Base-by-base conservation (phyloP, 2,329 filamentous ascomycete species). In the Leptosphaerulina australis region DNA sequence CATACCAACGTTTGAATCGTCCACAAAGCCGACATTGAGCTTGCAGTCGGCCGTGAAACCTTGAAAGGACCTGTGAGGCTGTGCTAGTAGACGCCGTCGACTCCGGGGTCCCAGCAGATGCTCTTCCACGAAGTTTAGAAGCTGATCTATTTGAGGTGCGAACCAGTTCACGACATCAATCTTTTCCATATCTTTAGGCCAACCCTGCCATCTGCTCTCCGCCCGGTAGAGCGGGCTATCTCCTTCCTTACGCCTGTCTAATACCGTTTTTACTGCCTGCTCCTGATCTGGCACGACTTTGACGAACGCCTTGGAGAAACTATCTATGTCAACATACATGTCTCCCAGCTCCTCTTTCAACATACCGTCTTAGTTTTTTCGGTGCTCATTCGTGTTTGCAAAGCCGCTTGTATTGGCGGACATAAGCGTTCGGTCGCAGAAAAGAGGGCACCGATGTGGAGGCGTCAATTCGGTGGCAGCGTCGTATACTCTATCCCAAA, bases 221-320 rank as follows among this genome's bases (percentile, higher is more conserved):
- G 56, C 51, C 25, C 25, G 31, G 38, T 44, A 63, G 45, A 65
- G 53, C 29, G 56, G 56, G 39, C 49, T 59, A 39, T 60, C 48
- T 43, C 56, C 60, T 54, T 54, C 55, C 46, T 57, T 59, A 25
- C 53, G 62, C 49, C 43, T 59, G 4, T 59, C 34, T n/a, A 66
- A 58, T 10, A 34, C 31, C 5, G 9, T 15, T 15, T 34, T n/a
- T 34, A 15, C 31, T 12, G 15, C 31, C 15, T 4, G 3, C 10
- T 5, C 11, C 2, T 17, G 31, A 3, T 20, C 31, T 20, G 31
- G 2, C 2, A 34, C 31, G 59, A 45, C 44, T 47, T 44, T 44
- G 34, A 67, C 60, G 52, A 55, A 63, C 10, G 50, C 53, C 10
- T 66, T 30, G 35, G 54, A 57, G 52, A 66, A 64, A 34, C 59